A percentile compares a stretch with the other conserved stretches of the same genome.
Conservation (phyloP, 192 early-diverging fungal species). For the Lobosporangium transversale region DNA sequence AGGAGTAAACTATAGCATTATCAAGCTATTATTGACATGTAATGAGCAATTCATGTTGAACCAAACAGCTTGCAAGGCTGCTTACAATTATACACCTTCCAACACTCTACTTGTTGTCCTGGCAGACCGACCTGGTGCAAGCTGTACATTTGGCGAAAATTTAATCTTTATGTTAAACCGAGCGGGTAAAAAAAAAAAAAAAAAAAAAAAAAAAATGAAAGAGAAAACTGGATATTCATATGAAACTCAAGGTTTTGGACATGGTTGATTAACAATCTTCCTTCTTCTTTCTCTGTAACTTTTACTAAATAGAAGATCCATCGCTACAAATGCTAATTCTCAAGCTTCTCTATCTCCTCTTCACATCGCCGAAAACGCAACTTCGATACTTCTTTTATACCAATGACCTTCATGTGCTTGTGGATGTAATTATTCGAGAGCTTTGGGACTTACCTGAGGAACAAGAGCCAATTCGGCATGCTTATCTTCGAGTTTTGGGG, state of each 20-base stretch:
- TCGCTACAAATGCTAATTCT: slow-evolving; percentile 67
- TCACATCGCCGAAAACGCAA: slow-evolving; percentile 60
- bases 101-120: slow-evolving; percentile 66
- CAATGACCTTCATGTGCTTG: slow-evolving; percentile 88
- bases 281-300: background rate
- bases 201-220: background rate
- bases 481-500: slow-evolving; percentile 72
- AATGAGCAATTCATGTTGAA: slow-evolving; percentile 77
- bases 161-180: slow-evolving; percentile 94
- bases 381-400: slow-evolving; percentile 87
- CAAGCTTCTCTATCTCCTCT: slow-evolving; percentile 76
- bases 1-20: slow-evolving; percentile 61
- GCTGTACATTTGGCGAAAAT: slow-evolving; percentile 89
- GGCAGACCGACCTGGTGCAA: slow-evolving; percentile 58
- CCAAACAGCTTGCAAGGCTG: slow-evolving; percentile 45
- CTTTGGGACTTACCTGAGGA: slow-evolving; percentile 77
- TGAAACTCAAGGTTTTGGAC: no score
- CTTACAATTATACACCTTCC: slow-evolving; percentile 23
- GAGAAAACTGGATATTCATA: no score
- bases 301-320: slow-evolving; percentile 68
- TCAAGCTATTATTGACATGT: slow-evolving; percentile 66
- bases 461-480: slow-evolving; percentile 70
- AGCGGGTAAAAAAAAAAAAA: slow-evolving; percentile 61
- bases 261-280: background rate
- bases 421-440: slow-evolving; percentile 90